Conservation (phyloP, 345 rosid genomes). For the Hibiscus mutabilis region DNA sequence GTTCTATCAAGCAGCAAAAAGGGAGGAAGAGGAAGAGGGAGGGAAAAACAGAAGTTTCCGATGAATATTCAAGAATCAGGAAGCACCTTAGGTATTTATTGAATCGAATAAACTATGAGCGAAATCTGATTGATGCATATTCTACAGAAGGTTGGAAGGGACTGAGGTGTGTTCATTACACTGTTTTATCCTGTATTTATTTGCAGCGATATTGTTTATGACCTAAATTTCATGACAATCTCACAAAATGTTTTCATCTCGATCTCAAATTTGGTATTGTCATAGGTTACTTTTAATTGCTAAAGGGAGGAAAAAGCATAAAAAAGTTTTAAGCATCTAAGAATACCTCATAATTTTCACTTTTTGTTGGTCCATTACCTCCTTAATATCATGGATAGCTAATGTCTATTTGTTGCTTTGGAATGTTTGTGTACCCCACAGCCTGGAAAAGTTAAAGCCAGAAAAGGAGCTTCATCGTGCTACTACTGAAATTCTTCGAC, state of each 20-base stretch:
- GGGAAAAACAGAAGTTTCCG: slow-evolving; percentile 21
- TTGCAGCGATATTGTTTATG: not conserved
- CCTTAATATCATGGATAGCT: not conserved
- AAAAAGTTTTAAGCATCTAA: not conserved
- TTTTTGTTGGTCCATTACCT: not conserved
- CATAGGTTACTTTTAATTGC: not conserved
- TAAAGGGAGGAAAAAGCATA: not conserved
- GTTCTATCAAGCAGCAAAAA: slow-evolving; percentile 10
- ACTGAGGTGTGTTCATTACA: slow-evolving; percentile 50
- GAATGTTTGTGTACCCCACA: slow-evolving; percentile 27
- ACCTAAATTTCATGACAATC: not conserved
- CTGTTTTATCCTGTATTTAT: not conserved
- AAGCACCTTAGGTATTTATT: slow-evolving; percentile 65
- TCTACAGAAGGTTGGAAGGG: slow-evolving; percentile 99
- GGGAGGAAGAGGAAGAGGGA: slow-evolving; percentile 20
- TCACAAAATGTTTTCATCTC: not conserved
- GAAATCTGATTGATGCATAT: slow-evolving; percentile 78
- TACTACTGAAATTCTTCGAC: slow-evolving; percentile 58
- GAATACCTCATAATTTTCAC: not conserved
- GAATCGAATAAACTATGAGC: slow-evolving; percentile 68
- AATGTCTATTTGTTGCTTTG: not conserved
- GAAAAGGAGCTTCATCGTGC: slow-evolving; percentile 97
- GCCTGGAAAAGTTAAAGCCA: slow-evolving; percentile 86
- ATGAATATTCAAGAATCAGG: slow-evolving; percentile 72
- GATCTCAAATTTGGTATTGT: not conserved